Percentiles rank a stretch among this genome's conserved stretches.
These are phyloP conservation scores for Chlorella ohadii DNA, from an alignment of 139 green algal species.

Conservation along the genomic window DNA sequence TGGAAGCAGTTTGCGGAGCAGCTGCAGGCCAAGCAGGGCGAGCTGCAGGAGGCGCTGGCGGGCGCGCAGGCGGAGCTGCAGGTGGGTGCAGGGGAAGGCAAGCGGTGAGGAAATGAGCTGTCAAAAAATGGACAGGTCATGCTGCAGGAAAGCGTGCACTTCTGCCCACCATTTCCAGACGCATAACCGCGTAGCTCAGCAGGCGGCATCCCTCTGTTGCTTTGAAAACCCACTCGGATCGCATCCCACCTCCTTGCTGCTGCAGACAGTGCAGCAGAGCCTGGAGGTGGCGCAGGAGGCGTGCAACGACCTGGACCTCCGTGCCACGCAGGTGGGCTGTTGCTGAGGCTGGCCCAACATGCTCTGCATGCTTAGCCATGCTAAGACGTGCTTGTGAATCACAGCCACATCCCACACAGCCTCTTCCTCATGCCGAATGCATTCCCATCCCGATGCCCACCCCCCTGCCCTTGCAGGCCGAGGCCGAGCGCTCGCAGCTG, in stretches of 20 bases:
- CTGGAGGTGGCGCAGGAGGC: slow-evolving; percentile 35
- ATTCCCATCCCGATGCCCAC: too few relatives aligned
- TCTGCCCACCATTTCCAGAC: background rate
- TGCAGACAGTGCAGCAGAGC: slow-evolving; percentile 27
- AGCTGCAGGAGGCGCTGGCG: slow-evolving; percentile 42
- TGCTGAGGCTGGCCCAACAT: background rate
- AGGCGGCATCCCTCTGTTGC: background rate
- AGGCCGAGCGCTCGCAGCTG: background rate
- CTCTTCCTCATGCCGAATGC: too few relatives aligned
- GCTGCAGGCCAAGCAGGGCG: slow-evolving; percentile 7
- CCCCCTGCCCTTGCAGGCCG: too few relatives aligned
- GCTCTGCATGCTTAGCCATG: too few relatives aligned
- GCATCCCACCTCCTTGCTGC: background rate
- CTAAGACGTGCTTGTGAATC: too few relatives aligned
- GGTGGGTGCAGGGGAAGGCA: background rate
- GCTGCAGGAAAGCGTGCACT: too few relatives aligned
- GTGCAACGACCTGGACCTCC: slow-evolving; percentile 36
- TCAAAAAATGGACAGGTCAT: too few relatives aligned
- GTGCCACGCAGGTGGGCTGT: background rate
- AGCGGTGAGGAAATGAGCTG: too few relatives aligned
- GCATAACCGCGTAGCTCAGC: too few relatives aligned
- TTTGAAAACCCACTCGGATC: background rate
- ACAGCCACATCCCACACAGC: too few relatives aligned
- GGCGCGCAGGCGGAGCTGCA: slow-evolving; percentile 29
- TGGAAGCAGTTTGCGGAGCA: slow-evolving; percentile 56